Evolutionary conservation across 2,329 filamentous ascomycete species (phyloP), one percentile per base, ranked within the genome.

Genomic region (Sarocladium brachiariae): DNA sequence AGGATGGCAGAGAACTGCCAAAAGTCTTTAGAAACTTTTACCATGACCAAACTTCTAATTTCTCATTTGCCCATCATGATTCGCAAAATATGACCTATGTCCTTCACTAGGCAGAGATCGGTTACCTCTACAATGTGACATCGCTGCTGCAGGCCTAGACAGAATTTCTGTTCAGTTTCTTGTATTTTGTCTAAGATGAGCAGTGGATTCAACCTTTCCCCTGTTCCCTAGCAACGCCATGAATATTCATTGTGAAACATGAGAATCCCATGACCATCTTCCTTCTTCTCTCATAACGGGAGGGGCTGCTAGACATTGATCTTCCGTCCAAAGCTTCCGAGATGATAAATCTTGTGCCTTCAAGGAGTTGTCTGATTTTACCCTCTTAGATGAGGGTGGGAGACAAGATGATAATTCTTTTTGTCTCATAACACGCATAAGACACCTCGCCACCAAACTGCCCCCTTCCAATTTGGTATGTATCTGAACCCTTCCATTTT

Each of bases 141-240:
- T 35, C 33, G 35, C 33, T n/a, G 14, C 33, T 35, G 31, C n/a
- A n/a, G n/a, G n/a, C n/a, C n/a, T n/a, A n/a, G n/a, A n/a, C n/a
- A n/a, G n/a, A n/a, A n/a, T 39, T 50, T 24, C 39, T 50, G 43
- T 43, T 43, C 37, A 50, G 45, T 43, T 46, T 51, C 49, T 51
- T 51, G 50, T 43, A 46, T 51, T 43, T 51, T 27, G 30, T 46
- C 38, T 37, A 37, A 46, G 43, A 47, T 33, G 43, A 47, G 10
- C 43, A 47, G 24, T 33, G 25, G 43, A 47, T 47, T 33, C 43
- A 33, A 31, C 43, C 16, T 31, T 31, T 23, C 21, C 43, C 43
- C 18, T 33, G 25, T 47, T 33, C 27, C 43, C 16, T 47, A 31
- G 25, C 24, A 47, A 47, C 43, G 43, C 43, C 43, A 33, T 47